Evolutionary conservation across 1,139 yeast genomes (phyloP).

Genomic region (Maudiozyma humilis): DNA sequence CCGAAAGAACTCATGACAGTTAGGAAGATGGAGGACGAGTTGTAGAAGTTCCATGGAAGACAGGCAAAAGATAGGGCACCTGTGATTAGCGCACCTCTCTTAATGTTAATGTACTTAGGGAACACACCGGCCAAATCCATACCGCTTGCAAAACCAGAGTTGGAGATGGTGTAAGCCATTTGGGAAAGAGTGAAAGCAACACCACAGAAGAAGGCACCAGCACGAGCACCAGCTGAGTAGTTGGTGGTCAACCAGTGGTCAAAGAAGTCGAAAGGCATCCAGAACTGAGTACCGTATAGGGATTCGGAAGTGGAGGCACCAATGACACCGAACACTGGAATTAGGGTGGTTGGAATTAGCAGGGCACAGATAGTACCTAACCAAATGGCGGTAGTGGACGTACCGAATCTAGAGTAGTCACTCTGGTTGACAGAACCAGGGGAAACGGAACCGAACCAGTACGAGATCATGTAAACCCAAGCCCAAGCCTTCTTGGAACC

Average conservation of each 20-base stretch:
- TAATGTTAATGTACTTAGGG: slow-evolving; percentile 44
- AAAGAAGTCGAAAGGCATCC: slow-evolving; percentile 37
- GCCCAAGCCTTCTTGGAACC: slow-evolving; percentile 35
- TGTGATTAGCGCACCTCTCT: slow-evolving; percentile 42
- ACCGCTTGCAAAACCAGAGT: slow-evolving; percentile 47
- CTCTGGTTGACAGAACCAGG: slow-evolving; percentile 34
- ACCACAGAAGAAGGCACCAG: slow-evolving; percentile 42
- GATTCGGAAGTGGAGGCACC: slow-evolving; percentile 35
- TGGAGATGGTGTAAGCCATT: slow-evolving; percentile 41
- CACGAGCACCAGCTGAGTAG: slow-evolving; percentile 38
- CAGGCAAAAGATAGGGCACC: slow-evolving; percentile 39
- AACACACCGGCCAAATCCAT: slow-evolving; percentile 43
- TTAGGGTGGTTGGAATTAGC: slow-evolving; percentile 36
- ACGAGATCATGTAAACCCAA: slow-evolving; percentile 37
- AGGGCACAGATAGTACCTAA: slow-evolving; percentile 34
- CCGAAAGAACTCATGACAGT: slow-evolving; percentile 40
- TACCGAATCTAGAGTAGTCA: slow-evolving; percentile 37
- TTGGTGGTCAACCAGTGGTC: slow-evolving; percentile 29
- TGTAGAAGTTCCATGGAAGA: slow-evolving; percentile 45
- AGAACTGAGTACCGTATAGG: slow-evolving; percentile 33
- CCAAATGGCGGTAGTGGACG: slow-evolving; percentile 30
- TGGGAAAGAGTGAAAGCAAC: slow-evolving; percentile 41
- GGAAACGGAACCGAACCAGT: slow-evolving; percentile 41
- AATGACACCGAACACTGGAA: slow-evolving; percentile 38
- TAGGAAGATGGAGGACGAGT: slow-evolving; percentile 38